These are phyloP conservation scores for Colletotrichum spaethianum DNA, from an alignment of 2,329 filamentous ascomycete genomes.

Conservation along the genomic window DNA sequence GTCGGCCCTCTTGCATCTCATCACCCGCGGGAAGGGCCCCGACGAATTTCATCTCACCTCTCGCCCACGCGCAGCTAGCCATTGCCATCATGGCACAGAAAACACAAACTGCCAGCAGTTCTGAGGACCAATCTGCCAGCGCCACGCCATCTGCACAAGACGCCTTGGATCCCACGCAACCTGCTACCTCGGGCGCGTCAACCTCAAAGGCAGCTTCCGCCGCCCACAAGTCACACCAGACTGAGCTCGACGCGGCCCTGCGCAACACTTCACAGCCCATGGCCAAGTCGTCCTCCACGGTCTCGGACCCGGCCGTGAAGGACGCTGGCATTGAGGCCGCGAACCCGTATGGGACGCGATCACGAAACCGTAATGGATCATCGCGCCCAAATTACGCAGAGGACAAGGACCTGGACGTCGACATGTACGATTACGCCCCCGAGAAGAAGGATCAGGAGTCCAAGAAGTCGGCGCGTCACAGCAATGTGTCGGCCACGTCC, in stretches of 20 bases:
- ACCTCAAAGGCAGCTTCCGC: constrained; percentile 36
- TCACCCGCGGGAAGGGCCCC: constrained; percentile 40
- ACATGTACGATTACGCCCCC: constrained; percentile 79
- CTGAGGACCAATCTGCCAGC: constrained; percentile 41
- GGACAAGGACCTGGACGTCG: constrained; percentile 90
- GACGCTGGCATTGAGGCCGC: constrained; percentile 66
- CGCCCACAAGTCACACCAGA: constrained; percentile 48
- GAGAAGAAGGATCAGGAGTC: constrained; percentile 69
- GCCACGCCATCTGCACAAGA: constrained; percentile 40
- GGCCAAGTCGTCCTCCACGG: constrained; percentile 62
- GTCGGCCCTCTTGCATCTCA: constrained; percentile 42
- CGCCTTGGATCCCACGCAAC: constrained; percentile 40
- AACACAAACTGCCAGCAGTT: constrained; percentile 36
- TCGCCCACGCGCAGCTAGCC: constrained; percentile 32
- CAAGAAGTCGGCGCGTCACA: constrained; percentile 70
- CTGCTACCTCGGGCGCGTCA: constrained; percentile 22
- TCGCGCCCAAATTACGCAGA: constrained; percentile 95
- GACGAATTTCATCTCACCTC: constrained; percentile 19
- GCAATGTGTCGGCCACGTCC: constrained; percentile 56
- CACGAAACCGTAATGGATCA: constrained; percentile 86
- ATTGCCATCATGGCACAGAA: constrained; percentile 41
- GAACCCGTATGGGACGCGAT: constrained; percentile 91
- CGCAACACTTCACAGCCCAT: constrained; percentile 58
- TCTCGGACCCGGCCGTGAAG: constrained; percentile 62
- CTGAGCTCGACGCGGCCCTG: constrained; percentile 51